These are phyloP conservation scores for Fusarium sp. DNA, from an alignment of 2,329 filamentous ascomycete species.

Conservation along the genomic window DNA sequence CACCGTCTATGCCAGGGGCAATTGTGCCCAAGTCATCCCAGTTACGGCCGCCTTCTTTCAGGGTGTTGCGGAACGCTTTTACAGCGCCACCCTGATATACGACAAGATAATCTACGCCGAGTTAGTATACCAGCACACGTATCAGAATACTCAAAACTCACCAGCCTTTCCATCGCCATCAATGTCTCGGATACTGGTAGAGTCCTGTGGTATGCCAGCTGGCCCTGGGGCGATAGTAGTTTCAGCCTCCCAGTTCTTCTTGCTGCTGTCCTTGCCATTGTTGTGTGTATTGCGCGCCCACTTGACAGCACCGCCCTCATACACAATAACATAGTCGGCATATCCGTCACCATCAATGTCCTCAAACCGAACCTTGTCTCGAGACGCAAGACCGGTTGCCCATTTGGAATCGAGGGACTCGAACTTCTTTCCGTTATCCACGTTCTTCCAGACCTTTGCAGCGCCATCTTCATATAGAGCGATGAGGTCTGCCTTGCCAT, in stretches of 20 bases:
- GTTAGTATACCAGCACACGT: background rate
- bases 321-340: conserved; percentile 24
- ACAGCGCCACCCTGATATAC: conserved; percentile 29
- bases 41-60: background rate
- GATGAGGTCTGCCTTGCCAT: conserved; percentile 15
- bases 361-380: conserved; percentile 7
- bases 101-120: conserved; percentile 19
- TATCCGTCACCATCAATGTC: conserved; percentile 25
- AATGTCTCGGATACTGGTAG: background rate
- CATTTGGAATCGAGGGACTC: background rate
- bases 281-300: background rate
- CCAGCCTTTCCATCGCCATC: background rate
- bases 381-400: conserved; percentile 7
- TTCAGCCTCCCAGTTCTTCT: conserved; percentile 15
- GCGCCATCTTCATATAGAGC: conserved; percentile 9
- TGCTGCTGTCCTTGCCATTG: conserved; percentile 8
- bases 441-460: conserved; percentile 27
- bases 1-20: conserved; percentile 3
- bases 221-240: background rate
- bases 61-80: conserved; percentile 22
- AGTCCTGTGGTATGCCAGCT: background rate
- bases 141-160: background rate
- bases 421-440: conserved; percentile 7
- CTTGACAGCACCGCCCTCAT: background rate
- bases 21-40: conserved; percentile 13